Evolutionary conservation across 768 basidiomycete genomes (phyloP), one percentile per base, ranked within the genome.

Genomic region (Sutorius australiensis): DNA sequence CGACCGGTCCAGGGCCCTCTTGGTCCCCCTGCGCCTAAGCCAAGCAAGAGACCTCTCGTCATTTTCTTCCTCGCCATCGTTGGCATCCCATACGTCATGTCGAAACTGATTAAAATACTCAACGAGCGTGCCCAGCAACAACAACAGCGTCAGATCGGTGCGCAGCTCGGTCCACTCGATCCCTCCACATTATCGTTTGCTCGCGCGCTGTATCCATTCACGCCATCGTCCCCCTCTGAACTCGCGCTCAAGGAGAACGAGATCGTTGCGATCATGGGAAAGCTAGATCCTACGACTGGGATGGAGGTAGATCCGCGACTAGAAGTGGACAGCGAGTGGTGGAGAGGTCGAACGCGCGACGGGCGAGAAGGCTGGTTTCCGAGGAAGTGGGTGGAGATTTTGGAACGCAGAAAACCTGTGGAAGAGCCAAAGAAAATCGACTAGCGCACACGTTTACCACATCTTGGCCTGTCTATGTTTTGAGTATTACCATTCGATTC

Each of bases 351-450:
- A 42, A 94, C 90, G 55, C 77, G 95, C 52, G 94, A 97, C 59
- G 95, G 95, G 0, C 77, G 87, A 59, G 85, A 90, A 60, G 95
- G 95, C 0, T 98, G 93, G 92, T 97, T 98, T 79, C 95, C 95
- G 2, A 80, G 76, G 53, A 92, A 88, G 59, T 95, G 88, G 80
- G 92, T 95, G 4, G 81, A 92, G 67, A 75, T 88, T 4, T 69
- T 89, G 51, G 82, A 78, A 62, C 75, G 79, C 63, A 67, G 64
- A 61, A 75, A 71, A 49, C 51, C 55, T 1, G 59, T 58, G 27
- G 72, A 64, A 12, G 75, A 72, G 50, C 61, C 59, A 6, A 79
- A 77, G 64, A 77, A 75, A 60, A 59, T 73, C 8, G 71, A 77
- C 31, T 79, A 61, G 54, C 39, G 27, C 36, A 53, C 44, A 36